Conservation (phyloP, 176 grass and related monocot species). For the Carex pumila region DNA sequence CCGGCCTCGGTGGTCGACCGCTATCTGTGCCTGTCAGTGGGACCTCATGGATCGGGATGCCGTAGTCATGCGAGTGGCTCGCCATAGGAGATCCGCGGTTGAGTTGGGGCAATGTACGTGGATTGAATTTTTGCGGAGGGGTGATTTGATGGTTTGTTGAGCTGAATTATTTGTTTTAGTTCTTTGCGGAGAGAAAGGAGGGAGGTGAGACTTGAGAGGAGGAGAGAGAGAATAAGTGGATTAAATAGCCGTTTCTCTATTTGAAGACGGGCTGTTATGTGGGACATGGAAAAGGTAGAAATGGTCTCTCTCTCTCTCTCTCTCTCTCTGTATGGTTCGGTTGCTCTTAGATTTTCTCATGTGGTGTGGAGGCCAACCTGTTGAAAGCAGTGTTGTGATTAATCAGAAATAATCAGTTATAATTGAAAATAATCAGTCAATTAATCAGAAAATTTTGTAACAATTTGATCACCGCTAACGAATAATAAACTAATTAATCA, state of each 20-base stretch:
- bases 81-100: not conserved
- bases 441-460: too few species aligned
- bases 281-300: not conserved
- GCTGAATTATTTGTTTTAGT: not conserved
- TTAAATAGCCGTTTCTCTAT: conserved; percentile 22
- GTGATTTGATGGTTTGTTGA: not conserved
- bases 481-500: too few species aligned
- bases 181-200: not conserved
- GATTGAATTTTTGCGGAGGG: not conserved
- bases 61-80: conserved; percentile 17
- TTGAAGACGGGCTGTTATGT: conserved; percentile 3
- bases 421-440: too few species aligned
- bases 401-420: too few species aligned
- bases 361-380: not conserved
- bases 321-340: not conserved
- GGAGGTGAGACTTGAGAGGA: not conserved
- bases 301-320: not conserved
- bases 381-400: not conserved
- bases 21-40: conserved; percentile 22
- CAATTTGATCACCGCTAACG: too few species aligned
- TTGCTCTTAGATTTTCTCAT: not conserved
- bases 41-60: conserved; percentile 30
- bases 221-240: not conserved
- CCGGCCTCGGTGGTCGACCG: conserved; percentile 46
- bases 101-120: not conserved